A percentile compares a stretch with the other conserved stretches of the same genome.
Conservation (phyloP, 345 rosid genomes). For the Sisymbrium altissimum region DNA sequence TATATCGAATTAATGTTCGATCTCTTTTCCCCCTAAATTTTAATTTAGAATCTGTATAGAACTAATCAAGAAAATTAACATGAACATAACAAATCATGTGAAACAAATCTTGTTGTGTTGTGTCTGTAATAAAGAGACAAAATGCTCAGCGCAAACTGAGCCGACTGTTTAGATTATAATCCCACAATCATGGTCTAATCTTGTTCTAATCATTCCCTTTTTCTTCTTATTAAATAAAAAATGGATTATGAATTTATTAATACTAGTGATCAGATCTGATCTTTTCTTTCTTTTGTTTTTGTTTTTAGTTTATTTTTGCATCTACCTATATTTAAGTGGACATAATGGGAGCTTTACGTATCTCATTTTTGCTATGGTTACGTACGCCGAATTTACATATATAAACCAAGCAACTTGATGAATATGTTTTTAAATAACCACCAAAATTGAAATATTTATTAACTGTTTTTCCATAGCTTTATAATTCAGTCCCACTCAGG, state of each 20-base stretch:
- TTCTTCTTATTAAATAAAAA: neutral
- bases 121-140: slow-evolving; percentile 58
- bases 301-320: neutral
- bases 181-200: slow-evolving; percentile 52
- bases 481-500: slow-evolving; percentile 27
- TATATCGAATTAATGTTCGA: neutral
- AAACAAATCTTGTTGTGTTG: slow-evolving; percentile 43
- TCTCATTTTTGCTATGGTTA: slow-evolving; percentile 6
- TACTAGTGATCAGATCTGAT: slow-evolving; percentile 20
- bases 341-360: slow-evolving; percentile 25
- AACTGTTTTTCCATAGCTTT: neutral
- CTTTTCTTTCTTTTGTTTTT: too few species aligned
- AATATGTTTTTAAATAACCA: neutral
- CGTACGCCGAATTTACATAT: slow-evolving; percentile 13
- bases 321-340: slow-evolving; percentile 12
- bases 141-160: slow-evolving; percentile 62
- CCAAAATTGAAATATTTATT: neutral
- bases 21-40: neutral
- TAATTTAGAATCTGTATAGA: slow-evolving; percentile 38
- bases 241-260: neutral
- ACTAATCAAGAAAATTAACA: slow-evolving; percentile 27
- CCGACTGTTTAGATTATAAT: slow-evolving; percentile 61
- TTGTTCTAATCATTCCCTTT: slow-evolving; percentile 32
- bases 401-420: slow-evolving; percentile 21
- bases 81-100: slow-evolving; percentile 35